These are phyloP conservation scores for Rutstroemia sydowiana DNA, from an alignment of 2,329 filamentous ascomycete species.

Conservation along the genomic window DNA sequence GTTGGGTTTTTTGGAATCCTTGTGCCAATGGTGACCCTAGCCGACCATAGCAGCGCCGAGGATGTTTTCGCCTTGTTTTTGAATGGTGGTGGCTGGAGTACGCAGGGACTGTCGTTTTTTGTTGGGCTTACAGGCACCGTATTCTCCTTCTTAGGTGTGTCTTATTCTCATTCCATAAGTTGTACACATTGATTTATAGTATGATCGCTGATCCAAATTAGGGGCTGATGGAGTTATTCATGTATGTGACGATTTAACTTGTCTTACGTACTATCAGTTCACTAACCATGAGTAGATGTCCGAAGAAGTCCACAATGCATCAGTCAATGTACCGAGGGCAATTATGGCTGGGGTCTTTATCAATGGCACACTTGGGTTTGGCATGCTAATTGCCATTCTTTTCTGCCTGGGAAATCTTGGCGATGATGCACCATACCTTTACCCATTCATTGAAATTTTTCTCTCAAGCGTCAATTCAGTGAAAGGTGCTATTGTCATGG, in stretches of 20 bases:
- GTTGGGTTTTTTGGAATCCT: constrained; percentile 38
- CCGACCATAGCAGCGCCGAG: constrained; percentile 11
- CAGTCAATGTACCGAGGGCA: neutral
- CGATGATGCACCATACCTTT: constrained; percentile 34
- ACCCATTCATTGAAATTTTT: constrained; percentile 45
- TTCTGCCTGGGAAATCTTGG: constrained; percentile 32
- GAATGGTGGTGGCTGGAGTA: constrained; percentile 27
- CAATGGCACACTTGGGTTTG: constrained; percentile 40
- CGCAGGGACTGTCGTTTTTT: constrained; percentile 28
- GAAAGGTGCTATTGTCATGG: constrained; percentile 40
- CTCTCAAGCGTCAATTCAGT: constrained; percentile 38
- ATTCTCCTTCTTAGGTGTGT: neutral
- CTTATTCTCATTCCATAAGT: neutral
- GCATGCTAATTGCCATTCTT: constrained; percentile 29
- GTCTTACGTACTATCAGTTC: neutral
- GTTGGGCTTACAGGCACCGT: constrained; percentile 31
- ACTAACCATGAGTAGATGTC: constrained; percentile 1
- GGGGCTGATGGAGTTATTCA: neutral
- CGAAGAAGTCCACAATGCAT: constrained; percentile 4
- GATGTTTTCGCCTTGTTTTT: constrained; percentile 27
- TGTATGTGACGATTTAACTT: neutral
- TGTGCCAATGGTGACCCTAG: constrained; percentile 30
- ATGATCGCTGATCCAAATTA: neutral
- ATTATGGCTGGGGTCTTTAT: constrained; percentile 40
- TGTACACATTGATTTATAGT: neutral